Evolutionary conservation across 164 flowering plant genomes (phyloP).

Genomic region (Liquidambar formosana): DNA sequence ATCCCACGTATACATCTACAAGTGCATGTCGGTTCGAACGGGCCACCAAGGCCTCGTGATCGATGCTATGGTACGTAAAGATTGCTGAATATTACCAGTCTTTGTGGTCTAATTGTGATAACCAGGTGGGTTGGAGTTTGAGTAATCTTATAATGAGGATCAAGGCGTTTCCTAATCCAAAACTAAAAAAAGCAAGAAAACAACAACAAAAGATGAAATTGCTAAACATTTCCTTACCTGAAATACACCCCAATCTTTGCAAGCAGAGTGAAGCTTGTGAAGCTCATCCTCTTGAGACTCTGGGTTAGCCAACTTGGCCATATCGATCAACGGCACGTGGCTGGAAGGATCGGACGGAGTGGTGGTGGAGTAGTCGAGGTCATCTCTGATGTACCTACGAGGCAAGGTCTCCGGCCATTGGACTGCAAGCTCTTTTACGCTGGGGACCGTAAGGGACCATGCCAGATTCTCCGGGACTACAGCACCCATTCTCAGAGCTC

Average conservation of each 20-base stretch:
- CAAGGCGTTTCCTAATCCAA: too few species aligned
- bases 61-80: too few species aligned
- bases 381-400: conserved; percentile 7
- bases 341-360: not conserved
- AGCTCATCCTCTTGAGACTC: not conserved
- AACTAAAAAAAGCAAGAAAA: not conserved
- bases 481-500: too few species aligned
- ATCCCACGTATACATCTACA: too few species aligned
- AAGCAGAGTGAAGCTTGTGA: conserved; percentile 11
- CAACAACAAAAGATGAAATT: too few species aligned
- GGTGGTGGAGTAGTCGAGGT: not conserved
- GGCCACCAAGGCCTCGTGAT: too few species aligned
- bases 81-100: too few species aligned
- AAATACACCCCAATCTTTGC: conserved; percentile 21
- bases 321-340: conserved; percentile 13
- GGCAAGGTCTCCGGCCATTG: not conserved
- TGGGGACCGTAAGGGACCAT: conserved; percentile 17
- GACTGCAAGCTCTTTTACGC: conserved; percentile 16
- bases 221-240: too few species aligned
- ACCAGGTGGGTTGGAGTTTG: too few species aligned
- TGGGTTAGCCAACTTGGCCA: conserved; percentile 6
- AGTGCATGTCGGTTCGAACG: too few species aligned
- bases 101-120: too few species aligned
- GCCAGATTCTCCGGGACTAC: not conserved
- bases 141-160: too few species aligned